Conservation (phyloP, 2,329 filamentous ascomycete species). For the Cercospora zeae-maydis region DNA sequence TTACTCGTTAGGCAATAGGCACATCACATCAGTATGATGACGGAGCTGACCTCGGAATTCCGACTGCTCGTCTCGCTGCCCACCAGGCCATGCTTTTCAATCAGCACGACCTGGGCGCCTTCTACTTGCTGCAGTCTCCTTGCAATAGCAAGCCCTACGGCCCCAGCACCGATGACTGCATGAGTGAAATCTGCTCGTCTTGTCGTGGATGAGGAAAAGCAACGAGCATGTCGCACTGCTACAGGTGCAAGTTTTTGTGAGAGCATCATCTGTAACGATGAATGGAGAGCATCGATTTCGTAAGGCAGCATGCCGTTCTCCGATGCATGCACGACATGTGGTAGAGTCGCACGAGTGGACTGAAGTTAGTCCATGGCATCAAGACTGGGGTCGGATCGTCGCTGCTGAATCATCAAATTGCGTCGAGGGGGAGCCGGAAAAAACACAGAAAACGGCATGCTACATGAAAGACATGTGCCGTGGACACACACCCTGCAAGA, state of each 20-base stretch:
- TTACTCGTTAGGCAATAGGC: neutral
- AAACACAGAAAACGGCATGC: neutral
- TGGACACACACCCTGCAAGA: neutral
- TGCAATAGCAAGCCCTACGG: slow-evolving; percentile 77
- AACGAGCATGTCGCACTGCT: slow-evolving; percentile 10
- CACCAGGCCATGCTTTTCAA: slow-evolving; percentile 71
- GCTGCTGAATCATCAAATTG: slow-evolving; percentile 1
- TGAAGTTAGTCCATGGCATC: neutral
- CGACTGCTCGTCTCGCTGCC: slow-evolving; percentile 85
- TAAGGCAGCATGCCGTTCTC: neutral
- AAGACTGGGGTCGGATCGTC: neutral
- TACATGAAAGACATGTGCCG: neutral
- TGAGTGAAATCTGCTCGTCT: slow-evolving; percentile 59
- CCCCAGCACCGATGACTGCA: slow-evolving; percentile 65
- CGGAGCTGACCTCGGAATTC: slow-evolving; percentile 68
- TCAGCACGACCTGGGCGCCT: slow-evolving; percentile 65
- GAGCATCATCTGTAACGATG: slow-evolving; percentile 9
- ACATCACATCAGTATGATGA: neutral
- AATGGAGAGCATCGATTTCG: neutral
- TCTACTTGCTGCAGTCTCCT: slow-evolving; percentile 63
- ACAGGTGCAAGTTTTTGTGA: neutral
- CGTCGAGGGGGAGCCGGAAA: neutral
- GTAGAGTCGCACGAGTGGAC: neutral
- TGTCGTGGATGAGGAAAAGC: slow-evolving; percentile 45
- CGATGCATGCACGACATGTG: neutral